phyloP scores from a whole-genome alignment of 2,329 filamentous ascomycete species.

The Alternaria gansuensis region DNA sequence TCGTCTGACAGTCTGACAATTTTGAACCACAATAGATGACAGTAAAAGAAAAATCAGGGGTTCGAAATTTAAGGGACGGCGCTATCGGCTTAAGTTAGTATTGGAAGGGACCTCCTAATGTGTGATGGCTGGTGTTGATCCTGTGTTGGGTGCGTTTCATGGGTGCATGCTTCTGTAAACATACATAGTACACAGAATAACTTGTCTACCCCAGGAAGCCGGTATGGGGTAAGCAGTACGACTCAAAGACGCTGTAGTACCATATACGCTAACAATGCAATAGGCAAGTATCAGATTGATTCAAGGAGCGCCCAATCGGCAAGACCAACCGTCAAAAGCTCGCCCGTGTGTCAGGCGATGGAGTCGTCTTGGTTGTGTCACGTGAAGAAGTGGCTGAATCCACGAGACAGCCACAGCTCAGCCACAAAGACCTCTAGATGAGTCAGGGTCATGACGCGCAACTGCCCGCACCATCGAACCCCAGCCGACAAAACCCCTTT shows the following conservation, averaged over 20 bases:
- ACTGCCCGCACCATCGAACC: conserved; percentile 14
- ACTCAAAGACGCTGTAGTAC: neutral
- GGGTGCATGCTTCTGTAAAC: neutral
- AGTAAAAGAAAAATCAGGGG: neutral
- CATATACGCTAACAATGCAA: neutral
- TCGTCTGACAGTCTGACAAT: neutral
- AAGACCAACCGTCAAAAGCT: conserved; percentile 7
- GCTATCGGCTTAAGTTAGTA: neutral
- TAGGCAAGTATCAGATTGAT: conserved; percentile 17
- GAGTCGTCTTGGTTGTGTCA: neutral
- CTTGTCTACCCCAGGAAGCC: neutral
- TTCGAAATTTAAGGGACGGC: neutral
- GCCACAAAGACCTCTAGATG: conserved; percentile 21
- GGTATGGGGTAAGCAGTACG: neutral
- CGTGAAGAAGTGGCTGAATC: neutral
- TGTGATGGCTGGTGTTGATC: neutral
- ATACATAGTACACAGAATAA: neutral
- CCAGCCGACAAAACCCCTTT: conserved; percentile 16
- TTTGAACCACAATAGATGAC: neutral
- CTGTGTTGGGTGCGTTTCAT: neutral
- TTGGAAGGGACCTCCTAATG: neutral
- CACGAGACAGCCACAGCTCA: conserved; percentile 7
- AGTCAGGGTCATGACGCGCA: conserved; percentile 25
- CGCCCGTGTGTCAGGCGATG: neutral
- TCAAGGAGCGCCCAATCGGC: conserved; percentile 20